phyloP scores from a whole-genome alignment of 1,139 yeast genomes.

The Groenewaldozyma auringiensis region DNA sequence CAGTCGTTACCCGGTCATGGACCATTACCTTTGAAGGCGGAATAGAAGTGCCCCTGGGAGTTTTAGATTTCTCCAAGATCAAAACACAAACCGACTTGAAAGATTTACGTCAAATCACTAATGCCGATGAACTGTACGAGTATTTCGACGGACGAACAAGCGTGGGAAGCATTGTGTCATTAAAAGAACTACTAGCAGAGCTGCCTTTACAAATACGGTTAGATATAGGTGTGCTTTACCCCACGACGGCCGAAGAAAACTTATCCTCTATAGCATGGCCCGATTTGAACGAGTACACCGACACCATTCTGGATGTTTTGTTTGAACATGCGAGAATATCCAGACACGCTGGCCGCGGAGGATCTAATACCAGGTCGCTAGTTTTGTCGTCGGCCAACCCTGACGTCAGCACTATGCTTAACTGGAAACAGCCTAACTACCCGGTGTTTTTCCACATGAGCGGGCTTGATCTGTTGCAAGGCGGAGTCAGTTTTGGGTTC shows the following conservation, averaged over 20 bases:
- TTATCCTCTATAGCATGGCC: slow-evolving; percentile 31
- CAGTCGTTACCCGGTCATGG: slow-evolving; percentile 74
- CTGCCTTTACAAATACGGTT: slow-evolving; percentile 57
- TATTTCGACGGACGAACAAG: slow-evolving; percentile 22
- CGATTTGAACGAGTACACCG: slow-evolving; percentile 67
- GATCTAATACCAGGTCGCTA: slow-evolving; percentile 43
- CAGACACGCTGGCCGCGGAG: slow-evolving; percentile 19
- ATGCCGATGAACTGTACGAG: slow-evolving; percentile 24
- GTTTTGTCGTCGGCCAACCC: slow-evolving; percentile 84
- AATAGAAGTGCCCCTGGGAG: slow-evolving; percentile 43
- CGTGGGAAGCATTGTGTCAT: slow-evolving; percentile 45
- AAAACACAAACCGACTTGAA: slow-evolving; percentile 8
- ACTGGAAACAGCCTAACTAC: slow-evolving; percentile 98
- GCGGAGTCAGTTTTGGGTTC: slow-evolving; percentile 26
- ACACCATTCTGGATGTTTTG: slow-evolving; percentile 58
- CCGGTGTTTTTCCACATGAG: slow-evolving; percentile 85
- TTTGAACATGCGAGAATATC: slow-evolving; percentile 60
- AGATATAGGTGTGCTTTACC: slow-evolving; percentile 73
- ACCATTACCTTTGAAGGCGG: slow-evolving; percentile 46
- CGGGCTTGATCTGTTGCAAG: slow-evolving; percentile 16
- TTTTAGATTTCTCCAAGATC: slow-evolving; percentile 29
- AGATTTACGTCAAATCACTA: slow-evolving; percentile 26
- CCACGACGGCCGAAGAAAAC: slow-evolving; percentile 60
- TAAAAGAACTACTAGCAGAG: slow-evolving; percentile 49
- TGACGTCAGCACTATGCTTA: slow-evolving; percentile 79